Percentiles rank a stretch among this genome's conserved stretches.
These are phyloP conservation scores for Fusarium pseudocircinatum DNA, from an alignment of 2,329 filamentous ascomycete species.

Conservation along the genomic window DNA sequence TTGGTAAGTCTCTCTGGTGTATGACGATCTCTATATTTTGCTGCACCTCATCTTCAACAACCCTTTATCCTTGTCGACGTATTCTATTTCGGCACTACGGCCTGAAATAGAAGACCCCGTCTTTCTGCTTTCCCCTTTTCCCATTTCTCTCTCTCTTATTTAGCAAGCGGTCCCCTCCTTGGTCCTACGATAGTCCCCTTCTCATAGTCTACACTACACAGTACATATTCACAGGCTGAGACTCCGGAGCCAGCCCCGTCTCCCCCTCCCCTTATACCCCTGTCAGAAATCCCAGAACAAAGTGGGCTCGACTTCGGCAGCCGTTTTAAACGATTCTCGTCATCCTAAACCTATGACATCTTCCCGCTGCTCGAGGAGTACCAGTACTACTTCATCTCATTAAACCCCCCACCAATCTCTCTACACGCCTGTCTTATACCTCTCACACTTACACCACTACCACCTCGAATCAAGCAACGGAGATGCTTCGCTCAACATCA, in stretches of 20 bases:
- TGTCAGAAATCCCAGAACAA: slow-evolving; percentile 11
- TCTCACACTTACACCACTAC: not conserved
- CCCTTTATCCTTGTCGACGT: not conserved
- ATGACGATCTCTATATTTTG: slow-evolving; percentile 42
- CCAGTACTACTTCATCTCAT: slow-evolving; percentile 19
- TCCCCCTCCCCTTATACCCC: slow-evolving; percentile 17
- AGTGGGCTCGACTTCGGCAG: slow-evolving; percentile 28
- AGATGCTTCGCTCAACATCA: slow-evolving; percentile 14
- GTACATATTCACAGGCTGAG: not conserved
- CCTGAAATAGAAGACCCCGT: slow-evolving; percentile 11
- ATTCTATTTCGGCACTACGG: not conserved
- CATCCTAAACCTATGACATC: slow-evolving; percentile 30
- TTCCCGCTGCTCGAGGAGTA: not conserved
- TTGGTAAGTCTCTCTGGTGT: slow-evolving; percentile 40
- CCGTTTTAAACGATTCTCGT: slow-evolving; percentile 18
- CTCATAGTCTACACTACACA: not conserved
- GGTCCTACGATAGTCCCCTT: not conserved
- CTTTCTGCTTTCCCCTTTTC: not conserved
- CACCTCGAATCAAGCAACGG: not conserved
- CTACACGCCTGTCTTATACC: not conserved
- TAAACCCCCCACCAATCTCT: slow-evolving; percentile 7
- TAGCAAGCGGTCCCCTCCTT: not conserved
- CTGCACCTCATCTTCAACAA: slow-evolving; percentile 23
- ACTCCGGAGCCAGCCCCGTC: slow-evolving; percentile 3
- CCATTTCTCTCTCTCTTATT: slow-evolving; percentile 8